Base-by-base conservation (phyloP, 257 asterid genomes). In the Gardenia jasminoides region DNA sequence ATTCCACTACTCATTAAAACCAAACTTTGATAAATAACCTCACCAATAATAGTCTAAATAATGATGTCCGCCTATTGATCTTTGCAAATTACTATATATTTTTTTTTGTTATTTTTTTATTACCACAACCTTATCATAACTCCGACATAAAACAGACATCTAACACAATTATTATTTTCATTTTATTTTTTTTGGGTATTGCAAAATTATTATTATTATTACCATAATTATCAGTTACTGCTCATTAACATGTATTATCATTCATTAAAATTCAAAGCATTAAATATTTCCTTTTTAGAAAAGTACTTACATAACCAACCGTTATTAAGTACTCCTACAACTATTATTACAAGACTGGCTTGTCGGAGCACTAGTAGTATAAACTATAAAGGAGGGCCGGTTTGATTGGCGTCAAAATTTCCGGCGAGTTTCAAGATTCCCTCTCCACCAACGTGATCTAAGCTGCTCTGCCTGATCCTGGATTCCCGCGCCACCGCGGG, bases 341-440 rank as follows among this genome's bases (percentile, higher is more conserved):
- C 52, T 50, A 48, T n/a, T 59, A 31, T 58, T 58, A 36, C 76
- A 75, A 41, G 10, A 39, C 75, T 43, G 31, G 59, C 50, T 58
- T 36, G 41, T 36, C 41, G 41, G 41, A 36, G 47, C 31, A 33
- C 7, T 46, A 17, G 52, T 59, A 75, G 52, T 59, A 75, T 67
- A 2, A 58, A 54, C 81, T 81, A 78, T 61, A 83, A 82, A 86
- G 76, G 83, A 80, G 61, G 84, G 70, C 88, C 79, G 81, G 54
- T 83, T 80, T 81, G 59, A 61, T 80, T 80, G 87, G 84, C 85
- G 81, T 81, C 93, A 81, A 83, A 78, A 80, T 90, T 87, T 81
- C 92, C 92, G 96, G 94, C 97, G 90, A 79, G 78, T 85, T 75
- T 79, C 48, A 61, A 87, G 97, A 82, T 88, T 88, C 84, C 87